Percentiles rank a stretch among this genome's conserved stretches.
phyloP scores from a whole-genome alignment of 352 stramenopile species.

The Pythium volutum region DNA sequence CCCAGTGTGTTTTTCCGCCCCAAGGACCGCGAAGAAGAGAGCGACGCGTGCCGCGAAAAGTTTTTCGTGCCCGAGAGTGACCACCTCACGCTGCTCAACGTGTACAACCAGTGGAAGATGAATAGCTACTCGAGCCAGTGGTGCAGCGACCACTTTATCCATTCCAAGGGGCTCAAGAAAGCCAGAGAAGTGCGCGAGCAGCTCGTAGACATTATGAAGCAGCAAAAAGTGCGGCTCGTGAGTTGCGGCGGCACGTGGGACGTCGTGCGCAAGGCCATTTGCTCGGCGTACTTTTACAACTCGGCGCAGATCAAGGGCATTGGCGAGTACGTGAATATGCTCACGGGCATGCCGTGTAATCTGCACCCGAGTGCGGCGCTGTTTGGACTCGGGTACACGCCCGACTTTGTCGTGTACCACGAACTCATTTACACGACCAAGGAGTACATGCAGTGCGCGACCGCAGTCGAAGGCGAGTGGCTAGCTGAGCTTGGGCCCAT shows the following conservation, averaged over 20 bases:
- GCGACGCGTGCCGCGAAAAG: constrained; percentile 96
- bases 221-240: constrained; percentile 91
- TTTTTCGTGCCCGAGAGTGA: constrained; percentile 99
- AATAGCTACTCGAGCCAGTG: constrained; percentile 95
- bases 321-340: constrained; percentile 99
- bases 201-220: constrained; percentile 98
- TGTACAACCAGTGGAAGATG: constrained; percentile 93
- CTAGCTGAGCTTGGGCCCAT: constrained; percentile 98
- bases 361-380: constrained; percentile 97
- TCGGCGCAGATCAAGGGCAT: constrained; percentile 98
- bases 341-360: constrained; percentile 96
- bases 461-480: constrained; percentile 99
- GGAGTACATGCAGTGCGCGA: constrained; percentile 98
- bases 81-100: constrained; percentile 97
- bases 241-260: constrained; percentile 95
- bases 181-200: constrained; percentile 93
- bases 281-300: constrained; percentile 99
- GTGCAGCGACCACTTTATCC: constrained; percentile 96
- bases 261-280: constrained; percentile 98
- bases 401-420: constrained; percentile 99
- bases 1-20: constrained; percentile 96
- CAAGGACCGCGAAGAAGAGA: constrained; percentile 97
- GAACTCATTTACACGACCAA: constrained; percentile 99
- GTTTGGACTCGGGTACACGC: constrained; percentile 98
- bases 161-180: constrained; percentile 93